A percentile compares a stretch with the other conserved stretches of the same genome.
Evolutionary conservation across 2,329 filamentous ascomycete species (phyloP).

Genomic region (Huntiella savannae): DNA sequence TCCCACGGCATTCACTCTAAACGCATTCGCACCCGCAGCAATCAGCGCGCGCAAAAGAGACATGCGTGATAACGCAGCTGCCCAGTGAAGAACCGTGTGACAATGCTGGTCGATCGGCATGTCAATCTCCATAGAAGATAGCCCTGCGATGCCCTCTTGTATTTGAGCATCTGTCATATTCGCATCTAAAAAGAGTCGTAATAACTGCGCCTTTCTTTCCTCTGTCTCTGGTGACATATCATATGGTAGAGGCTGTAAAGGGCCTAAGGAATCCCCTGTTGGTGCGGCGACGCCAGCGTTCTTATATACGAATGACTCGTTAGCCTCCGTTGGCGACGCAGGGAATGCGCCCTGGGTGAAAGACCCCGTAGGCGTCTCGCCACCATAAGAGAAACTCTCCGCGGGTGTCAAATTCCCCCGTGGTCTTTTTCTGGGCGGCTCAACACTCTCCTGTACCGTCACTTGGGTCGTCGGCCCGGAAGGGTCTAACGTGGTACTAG

Average conservation of each 20-base stretch:
- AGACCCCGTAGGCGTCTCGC: conserved; percentile 25
- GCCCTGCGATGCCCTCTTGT: conserved; percentile 56
- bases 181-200: conserved; percentile 66
- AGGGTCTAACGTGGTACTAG: conserved; percentile 21
- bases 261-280: conserved; percentile 30
- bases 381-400: conserved; percentile 35
- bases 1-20: conserved; percentile 70
- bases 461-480: too few species aligned
- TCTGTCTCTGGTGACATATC: conserved; percentile 47
- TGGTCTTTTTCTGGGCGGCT: conserved; percentile 69
- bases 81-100: conserved; percentile 91
- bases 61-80: conserved; percentile 75
- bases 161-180: conserved; percentile 49
- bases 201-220: conserved; percentile 61
- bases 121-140: conserved; percentile 68
- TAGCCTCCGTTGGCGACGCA: conserved; percentile 60
- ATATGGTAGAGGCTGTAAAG: conserved; percentile 45
- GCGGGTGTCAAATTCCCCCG: conserved; percentile 34
- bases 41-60: conserved; percentile 66
- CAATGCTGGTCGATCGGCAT: conserved; percentile 77
- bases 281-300: conserved; percentile 20
- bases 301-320: conserved; percentile 57
- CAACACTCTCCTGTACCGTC: conserved; percentile 16
- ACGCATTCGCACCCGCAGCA: conserved; percentile 67
- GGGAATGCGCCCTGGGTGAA: conserved; percentile 31